Conservation (phyloP, 805 yeast species). For the Ogataea henricii region DNA sequence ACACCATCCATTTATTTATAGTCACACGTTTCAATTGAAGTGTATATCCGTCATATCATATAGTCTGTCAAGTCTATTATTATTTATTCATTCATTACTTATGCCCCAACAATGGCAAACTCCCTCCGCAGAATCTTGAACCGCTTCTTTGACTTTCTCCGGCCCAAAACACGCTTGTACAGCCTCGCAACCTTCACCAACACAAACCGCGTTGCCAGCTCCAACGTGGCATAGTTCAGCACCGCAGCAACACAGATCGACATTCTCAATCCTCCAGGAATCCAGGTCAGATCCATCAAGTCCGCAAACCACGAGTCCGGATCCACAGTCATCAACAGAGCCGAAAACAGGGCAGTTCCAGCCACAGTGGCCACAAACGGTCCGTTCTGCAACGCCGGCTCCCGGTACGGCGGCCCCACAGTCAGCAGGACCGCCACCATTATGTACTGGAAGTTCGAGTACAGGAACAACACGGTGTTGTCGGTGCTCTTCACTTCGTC, state of each 20-base stretch:
- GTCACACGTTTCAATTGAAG: neutral
- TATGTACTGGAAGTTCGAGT: constrained; percentile 87
- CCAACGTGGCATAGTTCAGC: constrained; percentile 51
- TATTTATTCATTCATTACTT: neutral
- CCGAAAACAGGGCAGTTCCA: constrained; percentile 51
- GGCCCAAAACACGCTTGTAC: constrained; percentile 40
- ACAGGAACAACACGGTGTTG: constrained; percentile 81
- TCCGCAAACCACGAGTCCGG: constrained; percentile 58
- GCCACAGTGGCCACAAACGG: constrained; percentile 72
- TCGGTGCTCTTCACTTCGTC: constrained; percentile 86
- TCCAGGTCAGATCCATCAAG: constrained; percentile 73
- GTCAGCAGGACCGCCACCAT: constrained; percentile 81
- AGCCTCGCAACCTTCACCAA: constrained; percentile 43
- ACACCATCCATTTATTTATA: neutral
- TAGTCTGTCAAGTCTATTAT: neutral
- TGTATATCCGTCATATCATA: neutral
- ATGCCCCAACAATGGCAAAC: constrained; percentile 17
- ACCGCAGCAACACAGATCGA: constrained; percentile 49
- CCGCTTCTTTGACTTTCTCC: constrained; percentile 32
- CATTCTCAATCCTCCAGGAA: constrained; percentile 51
- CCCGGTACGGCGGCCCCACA: constrained; percentile 91
- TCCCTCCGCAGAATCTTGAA: constrained; percentile 41
- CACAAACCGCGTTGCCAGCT: constrained; percentile 46
- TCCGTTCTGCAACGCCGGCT: constrained; percentile 61
- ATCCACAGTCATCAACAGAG: constrained; percentile 54